Evolutionary conservation across 163 green algal species (phyloP), one percentile per base, ranked within the genome.

Genomic region (Trebouxia gelatinosa): DNA sequence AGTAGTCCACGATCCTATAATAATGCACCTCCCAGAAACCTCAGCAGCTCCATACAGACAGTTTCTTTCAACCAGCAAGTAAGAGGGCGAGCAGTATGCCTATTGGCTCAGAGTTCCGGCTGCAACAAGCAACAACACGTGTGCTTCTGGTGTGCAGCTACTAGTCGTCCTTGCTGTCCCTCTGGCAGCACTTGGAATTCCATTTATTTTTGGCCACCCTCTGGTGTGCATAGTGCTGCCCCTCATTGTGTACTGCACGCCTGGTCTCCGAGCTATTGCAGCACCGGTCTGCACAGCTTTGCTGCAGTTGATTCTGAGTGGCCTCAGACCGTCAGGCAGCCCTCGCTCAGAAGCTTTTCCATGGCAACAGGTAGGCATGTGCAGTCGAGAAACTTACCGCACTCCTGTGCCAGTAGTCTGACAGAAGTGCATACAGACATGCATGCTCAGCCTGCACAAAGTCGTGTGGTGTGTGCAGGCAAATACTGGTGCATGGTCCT

Each of bases 61-160:
- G 64, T 72, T 1, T 54, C 64, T 37, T 72, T 72, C 37, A 72
- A 72, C 13, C 64, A 72, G 21, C 64, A 72, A 37, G 64, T 70
- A n/a, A n/a, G 16, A 43, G 11, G n/a, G 29, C 59, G 29, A 38
- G 23, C 1, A 0, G 28, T 38, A 28, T 29, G 3, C 9, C 28
- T 40, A 17, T 40, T 11, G 29, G 38, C 5, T 67, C 29, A 28
- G 6, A 46, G 26, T 46, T 34, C 32, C 34, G 7, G 61, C 16
- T 54, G 43, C 11, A 13, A 23, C 43, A 54, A 54, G 43, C 11
- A 54, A 13, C 43, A 23, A 13, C 43, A 54, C 13, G 43, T 13
- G 43, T 54, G 43, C 43, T 54, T 54, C 43, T 23, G 13, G 35
- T 43, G 32, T 72, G 64, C 64, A 72, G 64, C 35, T 72, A 13